Base-by-base conservation (phyloP, 805 yeast species). In the Cyberlindnera sargentensis region DNA sequence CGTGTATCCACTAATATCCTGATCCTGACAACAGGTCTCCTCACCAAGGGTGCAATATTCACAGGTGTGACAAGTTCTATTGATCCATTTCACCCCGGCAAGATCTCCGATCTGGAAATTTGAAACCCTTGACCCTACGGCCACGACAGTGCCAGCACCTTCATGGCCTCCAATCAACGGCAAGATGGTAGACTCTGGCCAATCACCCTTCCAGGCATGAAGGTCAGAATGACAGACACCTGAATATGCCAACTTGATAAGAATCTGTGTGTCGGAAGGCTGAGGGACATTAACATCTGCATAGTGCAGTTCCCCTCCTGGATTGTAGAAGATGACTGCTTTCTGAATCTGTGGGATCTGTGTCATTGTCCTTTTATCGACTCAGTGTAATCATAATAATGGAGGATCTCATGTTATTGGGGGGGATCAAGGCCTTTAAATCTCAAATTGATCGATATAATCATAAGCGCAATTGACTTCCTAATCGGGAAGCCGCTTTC, bases 141-240 rank as follows among this genome's bases (percentile, higher is more conserved):
- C 82, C 49, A 79, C 84, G 47, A 79, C 84, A 25, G 74, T 71
- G 60, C 84, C 84, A 36, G 84, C 83, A 67, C 85, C 85, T 65
- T 79, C 85, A 62, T 79, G 84, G 55, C 84, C 85, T 49, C 84
- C 85, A 34, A 79, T 80, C 51, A 79, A 65, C 23, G 84, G 84
- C 52, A 78, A 66, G 50, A 75, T 76, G 43, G 72, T 67, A 10
- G 60, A 64, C 48, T 71, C 59, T 32, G 81, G 80, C 83, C 82
- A 77, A 56, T 77, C 82, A 46, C 83, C 83, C 25, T 43, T 46
- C 56, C 58, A 52, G 1, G 82, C 82, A 56, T 77, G 83, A 51
- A 76, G 64, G 57, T 77, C 82, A 4, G 82, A 75, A 61, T 77
- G 83, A 56, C 83, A 77, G n/a, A 77, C 82, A 52, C 83, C 83